phyloP scores from a whole-genome alignment of 164 flowering plant species.

The Warburgia ugandensis region DNA sequence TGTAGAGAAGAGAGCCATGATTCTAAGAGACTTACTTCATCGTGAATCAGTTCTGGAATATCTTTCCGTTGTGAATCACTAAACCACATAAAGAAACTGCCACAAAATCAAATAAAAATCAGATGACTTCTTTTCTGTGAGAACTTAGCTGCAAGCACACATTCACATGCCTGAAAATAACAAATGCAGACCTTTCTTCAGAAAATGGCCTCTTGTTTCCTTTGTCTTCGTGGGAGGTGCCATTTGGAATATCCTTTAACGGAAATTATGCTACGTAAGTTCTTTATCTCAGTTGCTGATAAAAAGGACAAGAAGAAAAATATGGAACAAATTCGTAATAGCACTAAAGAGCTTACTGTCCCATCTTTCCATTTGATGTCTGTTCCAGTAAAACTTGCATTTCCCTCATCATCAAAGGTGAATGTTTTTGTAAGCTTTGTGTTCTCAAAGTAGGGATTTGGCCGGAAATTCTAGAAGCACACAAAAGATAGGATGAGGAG shows the following conservation, averaged over 20 bases:
- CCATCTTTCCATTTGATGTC: slow-evolving; percentile 48
- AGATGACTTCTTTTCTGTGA: not conserved
- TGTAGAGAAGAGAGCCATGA: no score
- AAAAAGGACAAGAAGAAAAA: not conserved
- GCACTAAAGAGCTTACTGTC: slow-evolving; percentile 24
- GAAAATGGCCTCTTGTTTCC: slow-evolving; percentile 34
- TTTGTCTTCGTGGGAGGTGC: slow-evolving; percentile 28
- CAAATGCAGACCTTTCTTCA: slow-evolving; percentile 32
- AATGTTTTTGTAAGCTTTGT: slow-evolving; percentile 33
- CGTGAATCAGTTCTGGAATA: slow-evolving; percentile 39
- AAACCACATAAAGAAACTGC: slow-evolving; percentile 86
- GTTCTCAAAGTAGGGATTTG: slow-evolving; percentile 45
- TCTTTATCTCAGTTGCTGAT: not conserved
- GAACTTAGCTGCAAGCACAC: not conserved
- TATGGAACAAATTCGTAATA: not conserved
- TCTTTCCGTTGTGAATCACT: slow-evolving; percentile 36
- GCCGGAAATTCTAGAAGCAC: slow-evolving; percentile 28
- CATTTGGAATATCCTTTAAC: slow-evolving; percentile 33
- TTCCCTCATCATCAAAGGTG: slow-evolving; percentile 36
- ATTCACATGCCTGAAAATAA: not conserved
- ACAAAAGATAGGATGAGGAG: not conserved
- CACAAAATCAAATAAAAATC: not conserved
- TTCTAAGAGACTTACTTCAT: slow-evolving; percentile 43
- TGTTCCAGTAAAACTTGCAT: slow-evolving; percentile 32
- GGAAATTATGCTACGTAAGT: not conserved